Base-by-base conservation (phyloP, 306 rosid genomes). In the Trichosanthes cucumerina region DNA sequence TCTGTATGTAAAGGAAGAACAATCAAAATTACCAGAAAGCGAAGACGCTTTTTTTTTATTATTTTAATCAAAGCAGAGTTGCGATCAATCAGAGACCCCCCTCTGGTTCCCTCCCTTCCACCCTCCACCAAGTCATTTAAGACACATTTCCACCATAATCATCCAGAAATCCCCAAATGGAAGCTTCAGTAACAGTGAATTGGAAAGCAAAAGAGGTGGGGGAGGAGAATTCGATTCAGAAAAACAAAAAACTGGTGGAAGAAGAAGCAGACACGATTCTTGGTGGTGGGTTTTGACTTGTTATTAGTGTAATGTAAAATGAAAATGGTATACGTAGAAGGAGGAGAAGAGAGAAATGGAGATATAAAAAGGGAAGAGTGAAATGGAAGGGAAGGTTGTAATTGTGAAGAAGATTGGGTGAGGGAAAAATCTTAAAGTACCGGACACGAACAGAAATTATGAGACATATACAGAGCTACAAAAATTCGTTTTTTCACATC, bases 401-500 rank as follows among this genome's bases (percentile, higher is more conserved):
- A 59, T 3, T 31, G 58, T 18, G 58, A 6, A 63, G 18, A 63
- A 63, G 18, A 63, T 31, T 63, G 70, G 70, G 70, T 31, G 11
- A 31, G 6, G 46, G 23, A 12, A 38, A 38, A 63, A 63, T 62
- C 9, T 8, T 62, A 62, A 62, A 62, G 85, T 60, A 74, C 68
- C 78, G 82, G 91, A 87, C 95, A 86, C 77, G 85, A 57, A 71
- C 79, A 81, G 44, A 12, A 50, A 77, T n/a, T 70, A 87, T 28
- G 33, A 28, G 33, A 28, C 33, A 28, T 28, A 28, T 28, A 28
- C 76, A 86, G 73, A 79, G 66, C 79, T 79, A 84, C 73, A 82
- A 79, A 84, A 83, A 89, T 87, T 86, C 91, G 87, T 83, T 88
- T 84, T 84, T 83, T 81, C 78, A 70, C 70, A 47, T 44, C 81